A percentile compares a stretch with the other conserved stretches of the same genome.
phyloP scores from a whole-genome alignment of 805 yeast species.

The Metschnikowia lachancei region DNA sequence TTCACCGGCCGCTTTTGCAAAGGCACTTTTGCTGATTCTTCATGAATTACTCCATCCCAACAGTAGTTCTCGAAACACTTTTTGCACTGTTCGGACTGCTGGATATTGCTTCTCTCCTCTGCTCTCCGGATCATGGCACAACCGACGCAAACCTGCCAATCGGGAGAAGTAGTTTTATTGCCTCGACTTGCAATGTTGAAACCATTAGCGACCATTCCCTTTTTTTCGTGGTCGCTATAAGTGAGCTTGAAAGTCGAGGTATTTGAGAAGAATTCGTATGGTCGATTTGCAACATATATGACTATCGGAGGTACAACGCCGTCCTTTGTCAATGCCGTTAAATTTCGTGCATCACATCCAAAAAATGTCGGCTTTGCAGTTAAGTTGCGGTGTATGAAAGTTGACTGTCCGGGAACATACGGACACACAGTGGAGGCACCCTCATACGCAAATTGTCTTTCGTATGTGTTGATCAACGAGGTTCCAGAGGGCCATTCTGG shows the following conservation, averaged over 20 bases:
- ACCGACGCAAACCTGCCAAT: constrained; percentile 29
- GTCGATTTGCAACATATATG: constrained; percentile 73
- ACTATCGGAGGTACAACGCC: constrained; percentile 63
- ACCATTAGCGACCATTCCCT: constrained; percentile 67
- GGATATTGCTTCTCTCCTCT: constrained; percentile 23
- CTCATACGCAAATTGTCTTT: constrained; percentile 36
- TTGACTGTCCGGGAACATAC: constrained; percentile 66
- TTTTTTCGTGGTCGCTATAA: constrained; percentile 56
- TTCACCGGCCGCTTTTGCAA: constrained; percentile 27
- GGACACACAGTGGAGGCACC: constrained; percentile 70
- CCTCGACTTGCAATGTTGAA: constrained; percentile 56
- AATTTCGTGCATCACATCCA: constrained; percentile 71
- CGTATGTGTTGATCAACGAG: constrained; percentile 31
- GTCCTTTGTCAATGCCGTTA: constrained; percentile 49
- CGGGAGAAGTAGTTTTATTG: constrained; percentile 4
- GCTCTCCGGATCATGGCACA: constrained; percentile 30
- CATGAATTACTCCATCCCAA: constrained; percentile 26
- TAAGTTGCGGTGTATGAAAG: constrained; percentile 59
- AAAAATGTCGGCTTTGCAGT: constrained; percentile 74
- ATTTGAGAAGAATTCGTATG: constrained; percentile 63
- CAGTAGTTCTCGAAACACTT: constrained; percentile 27
- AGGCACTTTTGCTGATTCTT: constrained; percentile 17
- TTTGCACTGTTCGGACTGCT: constrained; percentile 27
- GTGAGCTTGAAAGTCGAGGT: constrained; percentile 69
- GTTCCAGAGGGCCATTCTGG: constrained; percentile 37